Base-by-base conservation (phyloP, 176 grass and related monocot genomes). In the Aegilops longissima region DNA sequence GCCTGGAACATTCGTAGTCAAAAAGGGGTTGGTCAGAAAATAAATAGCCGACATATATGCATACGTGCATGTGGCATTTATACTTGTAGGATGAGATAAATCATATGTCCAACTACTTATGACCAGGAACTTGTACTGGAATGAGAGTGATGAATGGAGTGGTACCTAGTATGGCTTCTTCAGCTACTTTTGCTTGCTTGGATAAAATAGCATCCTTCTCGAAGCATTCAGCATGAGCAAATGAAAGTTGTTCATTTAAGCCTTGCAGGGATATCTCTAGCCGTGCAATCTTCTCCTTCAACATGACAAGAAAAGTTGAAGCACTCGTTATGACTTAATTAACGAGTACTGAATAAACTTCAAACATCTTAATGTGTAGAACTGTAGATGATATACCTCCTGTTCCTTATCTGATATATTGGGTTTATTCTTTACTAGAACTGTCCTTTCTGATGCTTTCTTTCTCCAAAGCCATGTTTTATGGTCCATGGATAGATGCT, bases 391-490 rank as follows among this genome's bases (percentile, higher is more conserved):
- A 80, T 61, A 52, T 90, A 89, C 87, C 87, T 87, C 82, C 3
- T 77, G 83, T 66, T 91, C 84, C 66, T 85, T 84, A 11, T 74
- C 78, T 18, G 68, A 73, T 38, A 68, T 23, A 71, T 86, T 81
- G 45, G 58, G 79, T 78, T 84, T 85, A 9, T 68, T 77, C 71
- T 80, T 95, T 25, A 42, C 74, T 63, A 80, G 66, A 78, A 91
- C 79, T 42, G 30, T 85, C 47, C 92, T 93, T 63, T 91, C 86
- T 61, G 92, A 87, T 62, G 94, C 78, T 77, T 88, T 98, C 75
- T 90, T 93, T 91, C 88, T 98, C 97, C 97, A 98, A 82, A 87
- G 80, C 97, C 97, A 98, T 88, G 92, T 80, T 87, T 98, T 98
- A 35, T 84, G 90, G 75, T 98, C 97, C 97, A 98, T 98, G 6